Evolutionary conservation across 441 rosid genomes (phyloP).

Genomic region (Theobroma grandiflorum): DNA sequence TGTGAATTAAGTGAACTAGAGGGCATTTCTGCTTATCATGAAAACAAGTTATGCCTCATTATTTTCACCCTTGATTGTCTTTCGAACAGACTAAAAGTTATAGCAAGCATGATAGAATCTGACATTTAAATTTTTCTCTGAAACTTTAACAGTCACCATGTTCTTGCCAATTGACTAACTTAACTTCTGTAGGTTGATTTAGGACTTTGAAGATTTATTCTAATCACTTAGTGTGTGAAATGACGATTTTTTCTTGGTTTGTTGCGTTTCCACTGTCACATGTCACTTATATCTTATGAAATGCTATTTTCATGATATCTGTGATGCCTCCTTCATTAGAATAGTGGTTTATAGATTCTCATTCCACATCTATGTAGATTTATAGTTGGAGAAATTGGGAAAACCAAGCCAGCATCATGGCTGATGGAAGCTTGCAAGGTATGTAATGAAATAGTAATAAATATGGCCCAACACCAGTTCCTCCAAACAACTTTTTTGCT

Average conservation of each 20-base stretch:
- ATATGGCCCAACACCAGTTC: background rate
- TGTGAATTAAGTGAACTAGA: background rate
- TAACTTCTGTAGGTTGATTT: background rate
- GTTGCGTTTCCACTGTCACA: background rate
- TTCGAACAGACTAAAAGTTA: background rate
- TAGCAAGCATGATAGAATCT: constrained; percentile 4
- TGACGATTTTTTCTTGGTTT: background rate
- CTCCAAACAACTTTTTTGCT: background rate
- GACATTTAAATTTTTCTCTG: background rate
- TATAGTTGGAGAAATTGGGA: constrained; percentile 99
- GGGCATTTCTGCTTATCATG: background rate
- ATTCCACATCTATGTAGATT: constrained; percentile 53
- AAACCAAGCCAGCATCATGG: constrained; percentile 56
- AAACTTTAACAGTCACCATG: background rate
- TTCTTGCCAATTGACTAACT: background rate
- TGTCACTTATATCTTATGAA: background rate
- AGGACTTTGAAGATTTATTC: background rate
- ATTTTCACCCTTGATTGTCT: background rate
- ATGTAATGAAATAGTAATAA: constrained; percentile 18
- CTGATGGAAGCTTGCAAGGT: constrained; percentile 76
- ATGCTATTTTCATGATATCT: background rate
- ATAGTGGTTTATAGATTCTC: background rate
- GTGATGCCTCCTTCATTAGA: background rate
- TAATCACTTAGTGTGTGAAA: background rate
- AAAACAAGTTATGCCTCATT: background rate